A percentile compares a stretch with the other conserved stretches of the same genome.
These are phyloP conservation scores for Galerina marginata DNA, from an alignment of 768 basidiomycete species.

Conservation along the genomic window DNA sequence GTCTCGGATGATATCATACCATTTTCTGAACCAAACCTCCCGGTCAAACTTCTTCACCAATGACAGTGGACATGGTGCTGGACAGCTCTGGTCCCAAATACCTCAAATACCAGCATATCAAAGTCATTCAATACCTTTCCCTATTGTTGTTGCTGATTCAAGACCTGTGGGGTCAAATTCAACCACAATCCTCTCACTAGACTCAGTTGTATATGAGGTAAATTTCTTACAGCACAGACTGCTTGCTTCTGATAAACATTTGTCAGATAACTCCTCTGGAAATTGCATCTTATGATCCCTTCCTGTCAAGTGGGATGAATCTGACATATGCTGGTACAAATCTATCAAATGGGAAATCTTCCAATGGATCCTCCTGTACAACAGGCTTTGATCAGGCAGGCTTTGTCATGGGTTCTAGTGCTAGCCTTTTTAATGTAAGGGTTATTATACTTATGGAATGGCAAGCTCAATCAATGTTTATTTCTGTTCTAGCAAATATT, in stretches of 20 bases:
- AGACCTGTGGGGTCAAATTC: constrained; percentile 49
- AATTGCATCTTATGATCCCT: constrained; percentile 77
- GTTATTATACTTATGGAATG: neutral
- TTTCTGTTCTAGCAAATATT: constrained; percentile 49
- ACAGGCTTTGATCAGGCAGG: constrained; percentile 76
- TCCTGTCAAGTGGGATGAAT: constrained; percentile 71
- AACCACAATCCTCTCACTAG: constrained; percentile 43
- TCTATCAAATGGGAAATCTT: constrained; percentile 59
- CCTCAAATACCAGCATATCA: constrained; percentile 56
- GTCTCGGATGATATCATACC: constrained; percentile 69
- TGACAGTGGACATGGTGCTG: constrained; percentile 69
- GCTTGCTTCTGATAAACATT: neutral
- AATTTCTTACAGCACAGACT: neutral
- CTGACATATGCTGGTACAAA: constrained; percentile 68
- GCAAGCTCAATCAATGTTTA: neutral
- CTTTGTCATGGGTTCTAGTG: constrained; percentile 79
- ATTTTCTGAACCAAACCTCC: constrained; percentile 73
- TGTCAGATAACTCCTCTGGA: constrained; percentile 65
- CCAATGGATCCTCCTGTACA: constrained; percentile 64
- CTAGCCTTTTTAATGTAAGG: constrained; percentile 66
- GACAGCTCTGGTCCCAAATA: constrained; percentile 69
- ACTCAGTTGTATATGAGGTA: constrained; percentile 65
- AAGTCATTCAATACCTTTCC: constrained; percentile 61
- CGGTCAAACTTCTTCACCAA: constrained; percentile 65
- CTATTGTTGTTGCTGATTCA: constrained; percentile 67